These are phyloP conservation scores for Carex sylvatica DNA, from an alignment of 202 grass and related monocot genomes.

Conservation along the genomic window DNA sequence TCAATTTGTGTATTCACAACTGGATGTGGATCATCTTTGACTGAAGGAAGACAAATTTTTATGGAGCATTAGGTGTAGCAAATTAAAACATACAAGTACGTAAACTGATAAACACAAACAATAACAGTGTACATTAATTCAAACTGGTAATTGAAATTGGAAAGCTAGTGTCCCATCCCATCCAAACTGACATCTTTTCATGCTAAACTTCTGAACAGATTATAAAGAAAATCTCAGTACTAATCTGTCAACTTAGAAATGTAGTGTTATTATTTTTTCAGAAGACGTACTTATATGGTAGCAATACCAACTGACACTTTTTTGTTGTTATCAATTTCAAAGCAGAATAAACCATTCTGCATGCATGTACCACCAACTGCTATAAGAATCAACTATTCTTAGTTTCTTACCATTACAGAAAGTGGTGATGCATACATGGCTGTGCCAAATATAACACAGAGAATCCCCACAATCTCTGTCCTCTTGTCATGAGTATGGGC, in stretches of 20 bases:
- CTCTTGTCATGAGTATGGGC: conserved; percentile 43
- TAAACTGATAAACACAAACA: neutral
- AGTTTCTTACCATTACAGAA: conserved; percentile 54
- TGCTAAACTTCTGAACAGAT: neutral
- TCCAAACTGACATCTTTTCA: neutral
- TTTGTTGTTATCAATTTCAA: neutral
- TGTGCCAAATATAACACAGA: conserved; percentile 56
- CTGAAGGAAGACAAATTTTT: neutral
- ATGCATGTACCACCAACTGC: no score
- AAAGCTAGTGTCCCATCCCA: neutral
- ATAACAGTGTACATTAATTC: neutral
- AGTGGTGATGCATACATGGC: conserved; percentile 60
- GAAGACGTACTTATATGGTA: neutral
- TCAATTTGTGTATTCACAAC: neutral
- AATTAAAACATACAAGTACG: neutral
- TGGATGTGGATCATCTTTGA: neutral
- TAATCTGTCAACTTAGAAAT: neutral
- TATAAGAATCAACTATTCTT: neutral
- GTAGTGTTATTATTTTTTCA: neutral
- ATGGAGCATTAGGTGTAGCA: neutral
- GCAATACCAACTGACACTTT: neutral
- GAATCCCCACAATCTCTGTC: conserved; percentile 57
- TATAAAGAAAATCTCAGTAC: neutral
- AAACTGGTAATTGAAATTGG: neutral
- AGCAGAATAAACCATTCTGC: neutral